Conservation (phyloP, 2,329 filamentous ascomycete species). For the Penicillium rolfsii region DNA sequence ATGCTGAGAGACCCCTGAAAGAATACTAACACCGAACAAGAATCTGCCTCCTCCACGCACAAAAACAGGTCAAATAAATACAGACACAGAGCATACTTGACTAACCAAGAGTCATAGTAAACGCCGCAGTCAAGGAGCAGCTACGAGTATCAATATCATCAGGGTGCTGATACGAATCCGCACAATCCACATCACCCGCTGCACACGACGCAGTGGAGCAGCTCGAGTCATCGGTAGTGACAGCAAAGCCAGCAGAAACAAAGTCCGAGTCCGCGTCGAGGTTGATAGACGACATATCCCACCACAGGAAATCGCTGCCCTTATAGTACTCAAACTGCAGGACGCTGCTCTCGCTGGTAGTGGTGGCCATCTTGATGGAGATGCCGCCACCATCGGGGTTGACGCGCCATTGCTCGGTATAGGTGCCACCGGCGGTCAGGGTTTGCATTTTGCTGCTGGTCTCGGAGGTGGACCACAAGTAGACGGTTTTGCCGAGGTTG, state of each 20-base stretch:
- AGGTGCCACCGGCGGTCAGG: constrained; percentile 23
- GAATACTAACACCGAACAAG: background rate
- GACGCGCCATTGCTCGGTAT: constrained; percentile 33
- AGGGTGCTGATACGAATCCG: constrained; percentile 34
- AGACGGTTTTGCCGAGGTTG: constrained; percentile 31
- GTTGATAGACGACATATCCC: constrained; percentile 40
- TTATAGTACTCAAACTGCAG: constrained; percentile 41
- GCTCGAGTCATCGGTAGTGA: constrained; percentile 28
- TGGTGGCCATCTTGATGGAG: constrained; percentile 39
- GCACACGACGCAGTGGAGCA: constrained; percentile 32
- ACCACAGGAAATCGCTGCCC: constrained; percentile 30
- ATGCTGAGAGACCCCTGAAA: background rate
- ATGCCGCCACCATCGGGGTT: constrained; percentile 38
- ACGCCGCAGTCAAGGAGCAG: constrained; percentile 27
- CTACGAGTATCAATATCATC: constrained; percentile 34
- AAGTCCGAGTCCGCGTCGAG: constrained; percentile 27
- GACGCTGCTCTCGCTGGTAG: constrained; percentile 23
- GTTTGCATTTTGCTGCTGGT: constrained; percentile 26
- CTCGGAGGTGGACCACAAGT: constrained; percentile 35
- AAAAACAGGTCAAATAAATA: no score
- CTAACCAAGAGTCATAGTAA: constrained; percentile 45
- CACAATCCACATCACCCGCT: constrained; percentile 31
- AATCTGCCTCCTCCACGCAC: background rate
- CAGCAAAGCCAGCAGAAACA: constrained; percentile 31
- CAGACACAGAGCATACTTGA: background rate